These are phyloP conservation scores for Eruca vesicaria DNA, from an alignment of 441 rosid species.

Conservation along the genomic window DNA sequence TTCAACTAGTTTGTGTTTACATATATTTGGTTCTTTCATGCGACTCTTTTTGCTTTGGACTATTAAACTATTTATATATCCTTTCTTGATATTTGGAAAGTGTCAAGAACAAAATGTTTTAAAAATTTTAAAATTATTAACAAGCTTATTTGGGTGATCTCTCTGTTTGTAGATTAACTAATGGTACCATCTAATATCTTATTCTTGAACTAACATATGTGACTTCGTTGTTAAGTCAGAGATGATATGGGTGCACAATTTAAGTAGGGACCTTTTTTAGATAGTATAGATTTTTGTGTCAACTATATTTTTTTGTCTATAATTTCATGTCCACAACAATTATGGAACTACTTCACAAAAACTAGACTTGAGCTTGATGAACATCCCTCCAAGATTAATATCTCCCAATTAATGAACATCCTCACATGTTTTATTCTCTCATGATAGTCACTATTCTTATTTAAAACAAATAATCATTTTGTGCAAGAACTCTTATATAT, in stretches of 20 bases:
- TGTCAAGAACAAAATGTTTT: background rate
- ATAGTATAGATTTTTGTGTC: no score
- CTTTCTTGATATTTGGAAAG: background rate
- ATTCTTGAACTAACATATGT: background rate
- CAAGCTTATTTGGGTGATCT: background rate
- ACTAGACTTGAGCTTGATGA: conserved; percentile 21
- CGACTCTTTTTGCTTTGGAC: background rate
- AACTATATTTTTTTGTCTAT: background rate
- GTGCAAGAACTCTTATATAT: background rate
- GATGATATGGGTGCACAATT: background rate
- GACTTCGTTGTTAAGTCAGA: background rate
- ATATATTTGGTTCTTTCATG: background rate
- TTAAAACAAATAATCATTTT: background rate
- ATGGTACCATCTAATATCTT: no score
- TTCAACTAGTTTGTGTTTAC: background rate
- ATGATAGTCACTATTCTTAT: background rate
- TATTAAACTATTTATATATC: background rate
- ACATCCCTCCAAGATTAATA: background rate
- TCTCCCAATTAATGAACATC: conserved; percentile 1
- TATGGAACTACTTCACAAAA: background rate
- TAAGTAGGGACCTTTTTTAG: no score
- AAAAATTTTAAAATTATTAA: background rate
- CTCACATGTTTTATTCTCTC: background rate
- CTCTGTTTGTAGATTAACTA: background rate
- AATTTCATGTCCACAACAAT: background rate